These are phyloP conservation scores for Catenaria anguillulae DNA, from an alignment of 371 early-diverging fungal species.

Conservation along the genomic window DNA sequence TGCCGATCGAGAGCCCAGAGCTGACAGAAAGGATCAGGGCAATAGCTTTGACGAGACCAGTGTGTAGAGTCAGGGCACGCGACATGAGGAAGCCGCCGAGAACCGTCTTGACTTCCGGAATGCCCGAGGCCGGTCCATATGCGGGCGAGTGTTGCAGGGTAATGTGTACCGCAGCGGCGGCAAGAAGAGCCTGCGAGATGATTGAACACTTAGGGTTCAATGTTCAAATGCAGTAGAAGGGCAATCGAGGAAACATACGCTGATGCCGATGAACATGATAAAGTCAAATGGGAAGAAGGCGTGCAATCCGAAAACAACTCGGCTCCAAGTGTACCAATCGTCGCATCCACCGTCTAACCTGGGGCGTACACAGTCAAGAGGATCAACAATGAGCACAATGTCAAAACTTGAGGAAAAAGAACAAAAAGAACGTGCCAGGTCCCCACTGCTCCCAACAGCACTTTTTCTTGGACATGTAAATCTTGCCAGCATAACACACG, in stretches of 20 bases:
- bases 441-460: neutral
- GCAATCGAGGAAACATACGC: no score
- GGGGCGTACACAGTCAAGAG: no score
- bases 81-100: constrained; percentile 82
- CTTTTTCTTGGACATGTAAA: neutral
- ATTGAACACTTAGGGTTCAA: no score
- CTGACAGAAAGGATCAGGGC: constrained; percentile 12
- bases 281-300: no score
- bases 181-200: constrained; percentile 19
- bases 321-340: constrained; percentile 27
- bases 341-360: no score
- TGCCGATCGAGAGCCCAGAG: constrained; percentile 27
- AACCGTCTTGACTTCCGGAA: constrained; percentile 89
- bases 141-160: neutral
- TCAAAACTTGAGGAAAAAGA: no score
- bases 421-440: no score
- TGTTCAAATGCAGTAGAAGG: no score
- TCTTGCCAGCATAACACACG: neutral
- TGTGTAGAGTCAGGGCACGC: constrained; percentile 68
- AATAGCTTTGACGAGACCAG: constrained; percentile 17
- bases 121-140: constrained; percentile 53
- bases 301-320: no score
- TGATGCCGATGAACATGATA: no score
- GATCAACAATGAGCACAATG: no score
- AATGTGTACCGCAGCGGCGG: constrained; percentile 9